Evolutionary conservation across 768 basidiomycete species (phyloP).

Genomic region (Suillus lakei): DNA sequence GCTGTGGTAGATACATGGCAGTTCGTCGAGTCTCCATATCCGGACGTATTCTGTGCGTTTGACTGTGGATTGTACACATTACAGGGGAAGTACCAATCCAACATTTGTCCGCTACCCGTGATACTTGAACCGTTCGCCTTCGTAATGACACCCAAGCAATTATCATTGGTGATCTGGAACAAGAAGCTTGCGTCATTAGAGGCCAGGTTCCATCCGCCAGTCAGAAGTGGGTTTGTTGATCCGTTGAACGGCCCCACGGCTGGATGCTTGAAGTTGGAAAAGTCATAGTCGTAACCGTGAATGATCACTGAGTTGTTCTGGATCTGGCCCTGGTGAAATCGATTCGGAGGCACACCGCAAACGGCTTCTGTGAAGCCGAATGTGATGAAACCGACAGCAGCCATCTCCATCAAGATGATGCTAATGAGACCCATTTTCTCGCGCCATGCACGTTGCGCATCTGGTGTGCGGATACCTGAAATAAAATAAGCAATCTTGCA

Average conservation of each 20-base stretch:
- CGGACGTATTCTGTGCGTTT: conserved; percentile 69
- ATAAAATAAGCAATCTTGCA: conserved; percentile 16
- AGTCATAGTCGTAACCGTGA: conserved; percentile 93
- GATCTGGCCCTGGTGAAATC: conserved; percentile 81
- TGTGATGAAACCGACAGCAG: conserved; percentile 94
- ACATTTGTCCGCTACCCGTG: conserved; percentile 54
- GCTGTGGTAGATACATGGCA: conserved; percentile 74
- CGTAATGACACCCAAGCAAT: conserved; percentile 80
- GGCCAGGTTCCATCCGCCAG: conserved; percentile 73
- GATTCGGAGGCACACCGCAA: conserved; percentile 85
- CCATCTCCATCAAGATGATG: conserved; percentile 85
- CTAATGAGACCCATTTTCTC: conserved; percentile 95
- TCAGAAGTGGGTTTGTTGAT: conserved; percentile 80
- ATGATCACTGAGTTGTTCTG: conserved; percentile 86
- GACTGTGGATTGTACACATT: conserved; percentile 82
- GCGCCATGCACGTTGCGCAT: conserved; percentile 95
- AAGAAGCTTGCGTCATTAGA: conserved; percentile 93
- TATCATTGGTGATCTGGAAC: conserved; percentile 90
- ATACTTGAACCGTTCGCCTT: conserved; percentile 75
- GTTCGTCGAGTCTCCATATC: conserved; percentile 63
- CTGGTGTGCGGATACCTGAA: conserved; percentile 84
- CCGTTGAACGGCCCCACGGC: conserved; percentile 74
- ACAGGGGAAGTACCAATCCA: conserved; percentile 99
- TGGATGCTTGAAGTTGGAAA: conserved; percentile 87
- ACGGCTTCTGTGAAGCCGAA: conserved; percentile 97